Percentiles rank a stretch among this genome's conserved stretches.
Conservation (phyloP, 176 grass and related monocot genomes). For the Cymbopogon citratus region DNA sequence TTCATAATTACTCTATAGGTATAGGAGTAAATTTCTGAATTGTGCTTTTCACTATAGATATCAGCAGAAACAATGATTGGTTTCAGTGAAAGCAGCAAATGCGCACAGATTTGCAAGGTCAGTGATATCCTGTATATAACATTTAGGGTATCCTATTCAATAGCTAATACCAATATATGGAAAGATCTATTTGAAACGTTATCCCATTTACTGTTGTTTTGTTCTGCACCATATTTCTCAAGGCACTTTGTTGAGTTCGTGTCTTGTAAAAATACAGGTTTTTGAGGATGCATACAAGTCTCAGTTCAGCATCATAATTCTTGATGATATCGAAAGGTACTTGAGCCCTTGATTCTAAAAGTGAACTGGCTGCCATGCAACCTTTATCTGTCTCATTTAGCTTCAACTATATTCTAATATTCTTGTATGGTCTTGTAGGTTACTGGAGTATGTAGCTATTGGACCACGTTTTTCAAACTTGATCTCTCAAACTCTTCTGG, state of each 20-base stretch:
- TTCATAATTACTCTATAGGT: background rate
- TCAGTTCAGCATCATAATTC: constrained; percentile 94
- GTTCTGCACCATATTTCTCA: background rate
- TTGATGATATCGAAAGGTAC: constrained; percentile 87
- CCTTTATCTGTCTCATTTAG: constrained; percentile 2
- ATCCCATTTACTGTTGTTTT: background rate
- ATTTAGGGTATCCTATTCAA: background rate
- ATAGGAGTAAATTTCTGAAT: background rate
- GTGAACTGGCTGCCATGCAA: background rate
- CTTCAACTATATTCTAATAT: constrained; percentile 12
- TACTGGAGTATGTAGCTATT: constrained; percentile 93
- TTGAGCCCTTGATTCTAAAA: constrained; percentile 11
- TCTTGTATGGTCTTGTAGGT: constrained; percentile 40
- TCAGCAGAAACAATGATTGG: constrained; percentile 95
- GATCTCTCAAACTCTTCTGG: constrained; percentile 82
- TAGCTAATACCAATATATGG: background rate
- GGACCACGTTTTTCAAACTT: constrained; percentile 90
- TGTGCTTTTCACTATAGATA: constrained; percentile 48
- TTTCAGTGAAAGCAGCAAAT: constrained; percentile 89
- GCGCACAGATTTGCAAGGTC: constrained; percentile 90
- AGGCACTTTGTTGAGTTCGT: too few relatives aligned
- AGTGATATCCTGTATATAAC: constrained; percentile 18
- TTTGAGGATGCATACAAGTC: constrained; percentile 99
- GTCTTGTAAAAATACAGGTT: constrained; percentile 60
- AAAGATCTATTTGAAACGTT: constrained; percentile 13